Base-by-base conservation (phyloP, 768 basidiomycete species). In the Podaxis carcinomalis region DNA sequence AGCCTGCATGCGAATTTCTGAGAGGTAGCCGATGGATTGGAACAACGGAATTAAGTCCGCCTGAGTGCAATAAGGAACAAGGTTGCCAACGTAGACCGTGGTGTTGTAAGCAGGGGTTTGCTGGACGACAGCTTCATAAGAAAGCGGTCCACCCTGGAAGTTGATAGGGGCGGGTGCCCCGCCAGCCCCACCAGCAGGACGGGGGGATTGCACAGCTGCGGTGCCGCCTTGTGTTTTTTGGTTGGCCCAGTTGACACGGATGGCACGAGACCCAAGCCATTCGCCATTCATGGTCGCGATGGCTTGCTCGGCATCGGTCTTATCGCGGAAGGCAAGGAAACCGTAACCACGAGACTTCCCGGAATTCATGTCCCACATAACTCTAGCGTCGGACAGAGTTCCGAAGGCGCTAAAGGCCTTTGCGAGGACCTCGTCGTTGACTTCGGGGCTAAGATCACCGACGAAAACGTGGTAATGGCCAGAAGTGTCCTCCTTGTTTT, bases 291-390 rank as follows among this genome's bases (percentile, higher is more conserved):
- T 99, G 63, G 96, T 95, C 35, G 92, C 91, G 72, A 99, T 99
- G 46, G 97, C 97, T 74, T 98, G 97, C 74, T 99, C 97, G 35
- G 97, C 97, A 69, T 99, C 97, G 56, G 96, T 93, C 78, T 96
- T 95, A 80, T 99, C 97, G 69, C 96, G 85, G 84, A 98, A 98
- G 2, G 96, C 95, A 65, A 98, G 85, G 83, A 98, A 98, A 54
- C 96, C 95, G 71, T 98, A 98, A 44, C 96, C 96, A 69, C 96
- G 90, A 69, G 90, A 93, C 79, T 98, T 98, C 63, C 97, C 97
- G 56, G 95, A 96, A 77, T 95, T 97, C 94, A 98, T 98, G 74
- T 99, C 97, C 96, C 96, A 98, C 96, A 98, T 98, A 63, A 98
- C 97, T 36, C 97, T 87, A 53, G 96, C 96, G 75, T 99, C 97